Evolutionary conservation across 768 basidiomycete genomes (phyloP).

Genomic region (Collybiopsis confluens): DNA sequence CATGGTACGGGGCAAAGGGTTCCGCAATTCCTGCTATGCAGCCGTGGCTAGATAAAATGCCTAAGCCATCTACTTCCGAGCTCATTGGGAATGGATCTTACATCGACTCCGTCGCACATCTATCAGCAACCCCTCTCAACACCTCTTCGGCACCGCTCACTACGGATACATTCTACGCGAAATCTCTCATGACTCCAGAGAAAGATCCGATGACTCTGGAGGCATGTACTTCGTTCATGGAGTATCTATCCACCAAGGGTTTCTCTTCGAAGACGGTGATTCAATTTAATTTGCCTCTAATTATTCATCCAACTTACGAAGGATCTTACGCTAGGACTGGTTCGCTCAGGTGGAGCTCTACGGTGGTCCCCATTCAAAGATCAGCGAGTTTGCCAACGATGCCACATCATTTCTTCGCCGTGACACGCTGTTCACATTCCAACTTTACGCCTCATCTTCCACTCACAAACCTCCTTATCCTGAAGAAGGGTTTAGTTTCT

Average conservation of each 20-base stretch:
- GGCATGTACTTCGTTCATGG: constrained; percentile 32
- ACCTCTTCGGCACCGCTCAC: constrained; percentile 6
- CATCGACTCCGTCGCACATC: constrained; percentile 5
- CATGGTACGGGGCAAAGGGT: too few species aligned
- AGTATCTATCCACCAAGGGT: constrained; percentile 35
- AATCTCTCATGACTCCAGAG: constrained; percentile 9
- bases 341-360: constrained; percentile 26
- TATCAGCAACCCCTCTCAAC: constrained; percentile 7
- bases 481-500: constrained; percentile 27
- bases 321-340: constrained; percentile 8
- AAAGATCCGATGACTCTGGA: constrained; percentile 11
- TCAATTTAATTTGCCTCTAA: background rate
- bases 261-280: constrained; percentile 29
- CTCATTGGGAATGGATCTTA: too few species aligned
- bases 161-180: constrained; percentile 12
- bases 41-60: too few species aligned
- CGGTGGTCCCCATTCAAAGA: constrained; percentile 27
- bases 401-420: constrained; percentile 31
- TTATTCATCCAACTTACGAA: constrained; percentile 15
- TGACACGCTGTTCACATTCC: constrained; percentile 27
- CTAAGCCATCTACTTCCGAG: too few species aligned
- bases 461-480: constrained; percentile 26
- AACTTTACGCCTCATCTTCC: constrained; percentile 30
- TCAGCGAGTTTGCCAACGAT: constrained; percentile 23
- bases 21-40: too few species aligned